Evolutionary conservation across 805 yeast genomes (phyloP).

Genomic region (Torulaspora franciscae): DNA sequence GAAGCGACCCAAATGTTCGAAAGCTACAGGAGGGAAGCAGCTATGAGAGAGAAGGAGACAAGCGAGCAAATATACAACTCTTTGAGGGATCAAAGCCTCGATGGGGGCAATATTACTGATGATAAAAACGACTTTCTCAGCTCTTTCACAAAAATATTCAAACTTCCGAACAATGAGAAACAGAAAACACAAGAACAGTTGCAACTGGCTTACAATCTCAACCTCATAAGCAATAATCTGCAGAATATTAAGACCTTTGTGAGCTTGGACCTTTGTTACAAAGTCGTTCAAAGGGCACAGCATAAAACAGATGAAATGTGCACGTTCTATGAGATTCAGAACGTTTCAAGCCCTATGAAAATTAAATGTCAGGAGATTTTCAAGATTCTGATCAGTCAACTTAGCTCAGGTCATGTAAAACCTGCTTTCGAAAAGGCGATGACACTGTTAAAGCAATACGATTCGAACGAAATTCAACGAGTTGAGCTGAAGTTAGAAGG

Average conservation of each 20-base stretch:
- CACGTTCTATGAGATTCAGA: conserved; percentile 38
- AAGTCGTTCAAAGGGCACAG: conserved; percentile 64
- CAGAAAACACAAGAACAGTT: conserved; percentile 33
- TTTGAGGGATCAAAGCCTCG: conserved; percentile 37
- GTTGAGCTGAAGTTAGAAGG: conserved; percentile 35
- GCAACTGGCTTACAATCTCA: conserved; percentile 75
- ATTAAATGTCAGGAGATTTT: conserved; percentile 55
- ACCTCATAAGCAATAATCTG: conserved; percentile 68
- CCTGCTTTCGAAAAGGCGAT: conserved; percentile 84
- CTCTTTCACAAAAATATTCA: conserved; percentile 61
- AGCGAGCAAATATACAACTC: conserved; percentile 43
- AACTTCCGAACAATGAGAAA: conserved; percentile 30
- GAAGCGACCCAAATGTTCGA: conserved; percentile 26
- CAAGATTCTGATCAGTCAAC: conserved; percentile 53
- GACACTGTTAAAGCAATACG: conserved; percentile 60
- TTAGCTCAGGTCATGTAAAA: conserved; percentile 72
- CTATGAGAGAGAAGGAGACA: conserved; percentile 36
- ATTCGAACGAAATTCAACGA: conserved; percentile 46
- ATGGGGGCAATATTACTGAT: conserved; percentile 18
- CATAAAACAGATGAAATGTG: conserved; percentile 55
- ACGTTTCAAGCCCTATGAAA: conserved; percentile 31
- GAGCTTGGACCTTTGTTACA: conserved; percentile 73
- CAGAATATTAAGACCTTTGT: conserved; percentile 71
- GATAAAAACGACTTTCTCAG: conserved; percentile 54
- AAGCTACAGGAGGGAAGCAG: conserved; percentile 25